These are phyloP conservation scores for Nannochloris sp. DNA, from an alignment of 139 green algal genomes.

Conservation along the genomic window DNA sequence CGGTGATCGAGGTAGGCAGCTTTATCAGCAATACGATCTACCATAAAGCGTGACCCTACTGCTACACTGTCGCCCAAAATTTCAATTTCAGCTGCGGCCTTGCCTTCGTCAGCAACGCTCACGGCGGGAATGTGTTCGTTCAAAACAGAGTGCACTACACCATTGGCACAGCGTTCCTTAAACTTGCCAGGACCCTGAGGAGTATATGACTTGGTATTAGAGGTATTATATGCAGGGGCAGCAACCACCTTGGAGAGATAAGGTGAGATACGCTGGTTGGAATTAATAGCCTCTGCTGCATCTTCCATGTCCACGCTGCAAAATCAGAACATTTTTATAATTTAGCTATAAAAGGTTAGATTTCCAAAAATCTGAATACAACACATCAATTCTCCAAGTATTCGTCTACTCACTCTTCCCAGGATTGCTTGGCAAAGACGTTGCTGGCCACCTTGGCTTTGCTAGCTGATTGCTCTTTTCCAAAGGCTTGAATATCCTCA, in stretches of 20 bases:
- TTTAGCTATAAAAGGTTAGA: background rate
- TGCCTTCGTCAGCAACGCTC: background rate
- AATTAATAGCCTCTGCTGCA: background rate
- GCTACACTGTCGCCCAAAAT: slow-evolving; percentile 10
- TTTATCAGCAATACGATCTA: slow-evolving; percentile 50
- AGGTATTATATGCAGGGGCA: background rate
- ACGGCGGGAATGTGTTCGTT: slow-evolving; percentile 1
- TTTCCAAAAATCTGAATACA: background rate
- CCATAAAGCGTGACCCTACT: slow-evolving; percentile 20
- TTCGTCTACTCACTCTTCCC: slow-evolving; percentile 7
- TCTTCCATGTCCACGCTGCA: slow-evolving; percentile 12
- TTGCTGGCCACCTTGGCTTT: background rate
- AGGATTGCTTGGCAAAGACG: slow-evolving; percentile 1
- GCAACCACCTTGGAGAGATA: slow-evolving; percentile 9
- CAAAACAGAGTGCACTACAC: slow-evolving; percentile 2
- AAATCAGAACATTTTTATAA: too few relatives aligned
- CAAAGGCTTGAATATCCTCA: slow-evolving; percentile 18
- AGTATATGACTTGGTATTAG: background rate
- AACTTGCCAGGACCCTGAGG: slow-evolving; percentile 15
- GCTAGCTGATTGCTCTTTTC: background rate
- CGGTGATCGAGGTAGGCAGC: slow-evolving; percentile 39
- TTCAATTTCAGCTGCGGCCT: slow-evolving; percentile 5
- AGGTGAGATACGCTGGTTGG: slow-evolving; percentile 23
- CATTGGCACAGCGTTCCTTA: slow-evolving; percentile 4
- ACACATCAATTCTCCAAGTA: slow-evolving; percentile 3